A percentile compares a stretch with the other conserved stretches of the same genome.
phyloP scores from a whole-genome alignment of 169 alveolate genomes.

The Miamiensis avidus region DNA sequence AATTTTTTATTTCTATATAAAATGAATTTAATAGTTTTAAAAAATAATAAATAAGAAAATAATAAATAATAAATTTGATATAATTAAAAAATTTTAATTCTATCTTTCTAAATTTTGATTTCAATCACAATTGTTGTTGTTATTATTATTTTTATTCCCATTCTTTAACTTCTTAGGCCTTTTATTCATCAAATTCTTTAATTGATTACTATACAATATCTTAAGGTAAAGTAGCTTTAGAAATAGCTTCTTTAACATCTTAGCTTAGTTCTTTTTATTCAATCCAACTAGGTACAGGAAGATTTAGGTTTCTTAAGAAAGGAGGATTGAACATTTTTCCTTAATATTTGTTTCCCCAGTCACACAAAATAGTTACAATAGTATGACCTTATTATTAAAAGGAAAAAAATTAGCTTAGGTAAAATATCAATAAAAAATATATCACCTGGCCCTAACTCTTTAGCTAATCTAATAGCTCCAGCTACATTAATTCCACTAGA shows the following conservation, averaged over 20 bases:
- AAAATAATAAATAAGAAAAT: no score
- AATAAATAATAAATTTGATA: no score
- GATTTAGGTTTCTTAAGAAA: not conserved
- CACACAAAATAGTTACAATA: not conserved
- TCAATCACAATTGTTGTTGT: not conserved
- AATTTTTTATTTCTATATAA: no score
- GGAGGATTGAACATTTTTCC: not conserved
- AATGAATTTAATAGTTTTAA: no score
- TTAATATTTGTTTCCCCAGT: not conserved
- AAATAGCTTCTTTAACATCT: not conserved
- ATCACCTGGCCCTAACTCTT: not conserved
- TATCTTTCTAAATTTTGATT: no score
- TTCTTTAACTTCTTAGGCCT: not conserved
- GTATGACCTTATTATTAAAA: not conserved
- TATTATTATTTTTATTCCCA: not conserved
- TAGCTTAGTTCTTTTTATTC: not conserved
- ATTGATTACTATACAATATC: not conserved
- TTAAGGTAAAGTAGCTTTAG: not conserved
- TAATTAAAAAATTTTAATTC: no score
- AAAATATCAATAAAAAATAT: no score
- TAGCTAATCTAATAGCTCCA: not conserved
- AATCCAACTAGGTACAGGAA: not conserved
- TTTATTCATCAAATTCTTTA: not conserved
- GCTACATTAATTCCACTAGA: not conserved
- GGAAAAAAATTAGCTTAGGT: not conserved